Conservation (phyloP, 495 filamentous ascomycete species). For the Halenospora varia region DNA sequence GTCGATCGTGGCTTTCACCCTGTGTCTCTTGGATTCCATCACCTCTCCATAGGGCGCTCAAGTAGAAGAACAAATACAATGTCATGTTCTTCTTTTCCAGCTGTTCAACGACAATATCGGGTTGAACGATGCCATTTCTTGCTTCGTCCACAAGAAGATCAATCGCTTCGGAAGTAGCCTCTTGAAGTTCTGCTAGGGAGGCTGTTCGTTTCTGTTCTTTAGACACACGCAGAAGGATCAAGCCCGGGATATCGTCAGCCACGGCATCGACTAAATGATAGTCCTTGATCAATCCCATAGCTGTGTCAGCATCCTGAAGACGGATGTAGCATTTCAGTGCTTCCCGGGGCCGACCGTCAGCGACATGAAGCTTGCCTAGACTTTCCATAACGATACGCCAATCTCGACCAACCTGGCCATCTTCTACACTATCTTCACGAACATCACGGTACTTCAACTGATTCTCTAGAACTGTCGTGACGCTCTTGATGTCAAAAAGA, state of each 20-base stretch:
- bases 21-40: constrained; percentile 44
- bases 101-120: constrained; percentile 72
- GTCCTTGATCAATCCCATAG: constrained; percentile 78
- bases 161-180: constrained; percentile 74
- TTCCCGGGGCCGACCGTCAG: constrained; percentile 71
- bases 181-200: constrained; percentile 65
- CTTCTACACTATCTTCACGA: constrained; percentile 62
- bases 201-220: constrained; percentile 65
- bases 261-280: constrained; percentile 82
- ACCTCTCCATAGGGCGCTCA: constrained; percentile 79
- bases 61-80: constrained; percentile 89
- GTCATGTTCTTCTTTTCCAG: constrained; percentile 50
- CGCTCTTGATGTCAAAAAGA: constrained; percentile 67
- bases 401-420: constrained; percentile 61
- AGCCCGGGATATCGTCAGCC: constrained; percentile 80
- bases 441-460: constrained; percentile 67
- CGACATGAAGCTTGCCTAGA: constrained; percentile 78
- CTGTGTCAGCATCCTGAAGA: constrained; percentile 84
- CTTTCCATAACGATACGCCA: constrained; percentile 82
- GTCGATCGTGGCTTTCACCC: constrained; percentile 39
- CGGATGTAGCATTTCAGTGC: constrained; percentile 85
- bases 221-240: constrained; percentile 81
- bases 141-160: constrained; percentile 86
- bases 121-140: constrained; percentile 77
- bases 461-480: constrained; percentile 68